Conservation (phyloP, 768 basidiomycete genomes). For the Tremella mesenterica region DNA sequence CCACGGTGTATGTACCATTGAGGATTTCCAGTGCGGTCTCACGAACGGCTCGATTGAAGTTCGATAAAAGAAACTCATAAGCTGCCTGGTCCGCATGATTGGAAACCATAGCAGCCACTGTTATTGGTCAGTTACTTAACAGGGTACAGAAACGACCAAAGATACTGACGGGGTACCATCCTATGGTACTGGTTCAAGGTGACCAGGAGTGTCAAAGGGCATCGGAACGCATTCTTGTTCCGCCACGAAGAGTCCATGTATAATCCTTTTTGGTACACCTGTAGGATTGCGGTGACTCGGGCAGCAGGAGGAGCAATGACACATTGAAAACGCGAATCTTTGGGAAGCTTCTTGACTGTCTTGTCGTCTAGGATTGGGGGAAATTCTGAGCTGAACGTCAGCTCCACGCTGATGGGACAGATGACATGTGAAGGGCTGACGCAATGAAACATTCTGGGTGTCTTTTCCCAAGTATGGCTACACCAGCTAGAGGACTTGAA, state of each 20-base stretch:
- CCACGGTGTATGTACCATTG: not conserved
- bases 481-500: not conserved
- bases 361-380: not conserved
- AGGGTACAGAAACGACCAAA: not conserved
- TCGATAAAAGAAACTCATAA: not conserved
- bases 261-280: constrained; percentile 1
- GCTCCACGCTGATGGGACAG: not conserved
- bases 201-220: constrained; percentile 8
- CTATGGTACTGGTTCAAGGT: constrained; percentile 7
- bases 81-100: constrained; percentile 1
- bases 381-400: not conserved
- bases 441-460: constrained; percentile 1
- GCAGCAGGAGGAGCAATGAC: constrained; percentile 3
- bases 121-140: not conserved
- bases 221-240: constrained; percentile 11
- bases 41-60: not conserved
- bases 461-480: not conserved
- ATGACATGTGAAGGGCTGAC: not conserved
- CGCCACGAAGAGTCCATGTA: constrained; percentile 14
- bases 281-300: constrained; percentile 2
- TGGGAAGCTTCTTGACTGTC: not conserved
- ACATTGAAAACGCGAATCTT: constrained; percentile 1
- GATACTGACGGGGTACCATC: constrained; percentile 5
- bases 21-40: not conserved
- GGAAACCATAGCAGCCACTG: constrained; percentile 9